Evolutionary conservation across 2,329 filamentous ascomycete genomes (phyloP).

Genomic region (Drechslera avenae): DNA sequence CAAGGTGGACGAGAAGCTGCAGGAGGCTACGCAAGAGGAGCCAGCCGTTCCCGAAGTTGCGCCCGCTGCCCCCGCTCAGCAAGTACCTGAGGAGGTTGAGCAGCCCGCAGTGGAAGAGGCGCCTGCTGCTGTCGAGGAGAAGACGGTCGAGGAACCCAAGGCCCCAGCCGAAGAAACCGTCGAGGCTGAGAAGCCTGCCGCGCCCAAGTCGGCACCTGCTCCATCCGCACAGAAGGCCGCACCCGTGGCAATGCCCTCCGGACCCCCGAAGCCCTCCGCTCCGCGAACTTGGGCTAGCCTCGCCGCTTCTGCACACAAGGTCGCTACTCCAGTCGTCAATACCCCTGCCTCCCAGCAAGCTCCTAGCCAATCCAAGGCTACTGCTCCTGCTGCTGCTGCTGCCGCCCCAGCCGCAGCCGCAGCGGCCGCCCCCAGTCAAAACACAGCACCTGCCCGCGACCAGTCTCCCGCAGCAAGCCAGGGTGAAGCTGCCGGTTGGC

Average conservation of each 20-base stretch:
- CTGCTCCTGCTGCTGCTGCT: conserved; percentile 20
- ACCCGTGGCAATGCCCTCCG: conserved; percentile 62
- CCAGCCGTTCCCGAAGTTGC: conserved; percentile 31
- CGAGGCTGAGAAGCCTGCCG: conserved; percentile 66
- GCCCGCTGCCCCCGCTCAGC: conserved; percentile 46
- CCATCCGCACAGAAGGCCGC: conserved; percentile 60
- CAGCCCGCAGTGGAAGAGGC: conserved; percentile 48
- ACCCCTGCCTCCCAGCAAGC: conserved; percentile 40
- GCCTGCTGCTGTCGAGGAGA: conserved; percentile 48
- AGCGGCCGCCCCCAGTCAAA: conserved; percentile 35
- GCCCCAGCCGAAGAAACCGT: conserved; percentile 40
- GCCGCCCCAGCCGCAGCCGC: conserved; percentile 41
- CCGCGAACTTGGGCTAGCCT: conserved; percentile 76
- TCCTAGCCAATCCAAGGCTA: conserved; percentile 41
- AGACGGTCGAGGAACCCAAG: conserved; percentile 38
- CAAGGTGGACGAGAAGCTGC: conserved; percentile 74
- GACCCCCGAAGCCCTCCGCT: conserved; percentile 61
- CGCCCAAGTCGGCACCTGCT: conserved; percentile 63
- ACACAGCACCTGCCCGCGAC: conserved; percentile 43
- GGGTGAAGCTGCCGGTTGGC: conserved; percentile 76
- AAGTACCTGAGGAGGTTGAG: conserved; percentile 43
- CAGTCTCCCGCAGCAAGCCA: conserved; percentile 49
- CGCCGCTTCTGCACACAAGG: conserved; percentile 57
- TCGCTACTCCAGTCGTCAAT: conserved; percentile 51
- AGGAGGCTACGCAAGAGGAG: conserved; percentile 59